These are phyloP conservation scores for Pseudopithomyces maydicus DNA, from an alignment of 2,329 filamentous ascomycete genomes.

Conservation along the genomic window DNA sequence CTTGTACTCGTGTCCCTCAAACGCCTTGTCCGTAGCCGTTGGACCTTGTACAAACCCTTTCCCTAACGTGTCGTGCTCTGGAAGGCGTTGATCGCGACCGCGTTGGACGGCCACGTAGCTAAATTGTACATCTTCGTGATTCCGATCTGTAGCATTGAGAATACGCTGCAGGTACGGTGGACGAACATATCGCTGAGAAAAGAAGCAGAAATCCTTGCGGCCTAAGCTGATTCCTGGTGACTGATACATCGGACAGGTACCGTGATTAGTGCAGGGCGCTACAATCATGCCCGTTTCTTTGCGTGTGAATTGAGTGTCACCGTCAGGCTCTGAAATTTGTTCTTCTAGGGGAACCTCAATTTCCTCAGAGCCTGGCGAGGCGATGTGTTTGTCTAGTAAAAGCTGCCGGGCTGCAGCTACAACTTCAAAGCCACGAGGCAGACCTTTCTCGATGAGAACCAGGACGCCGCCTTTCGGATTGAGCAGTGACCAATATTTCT, in stretches of 20 bases:
- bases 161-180: constrained; percentile 82
- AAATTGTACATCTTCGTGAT: constrained; percentile 89
- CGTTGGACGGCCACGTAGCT: constrained; percentile 87
- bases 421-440: constrained; percentile 89
- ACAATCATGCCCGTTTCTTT: constrained; percentile 69
- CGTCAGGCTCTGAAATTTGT: constrained; percentile 45
- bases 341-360: constrained; percentile 47
- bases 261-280: constrained; percentile 81
- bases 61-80: constrained; percentile 36
- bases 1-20: constrained; percentile 67
- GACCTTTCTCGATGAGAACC: constrained; percentile 86
- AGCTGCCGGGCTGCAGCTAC: constrained; percentile 83
- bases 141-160: constrained; percentile 69
- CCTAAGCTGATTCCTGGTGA: constrained; percentile 71
- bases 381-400: constrained; percentile 76
- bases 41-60: constrained; percentile 55
- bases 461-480: constrained; percentile 85
- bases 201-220: constrained; percentile 89
- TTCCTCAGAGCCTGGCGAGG: constrained; percentile 60
- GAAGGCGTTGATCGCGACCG: constrained; percentile 64
- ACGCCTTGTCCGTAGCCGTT: constrained; percentile 67
- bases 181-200: constrained; percentile 84
- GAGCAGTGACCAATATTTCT: constrained; percentile 88
- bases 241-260: constrained; percentile 85
- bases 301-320: constrained; percentile 37